These are phyloP conservation scores for Podila minutissima DNA, from an alignment of 192 early-diverging fungal species.

Conservation along the genomic window DNA sequence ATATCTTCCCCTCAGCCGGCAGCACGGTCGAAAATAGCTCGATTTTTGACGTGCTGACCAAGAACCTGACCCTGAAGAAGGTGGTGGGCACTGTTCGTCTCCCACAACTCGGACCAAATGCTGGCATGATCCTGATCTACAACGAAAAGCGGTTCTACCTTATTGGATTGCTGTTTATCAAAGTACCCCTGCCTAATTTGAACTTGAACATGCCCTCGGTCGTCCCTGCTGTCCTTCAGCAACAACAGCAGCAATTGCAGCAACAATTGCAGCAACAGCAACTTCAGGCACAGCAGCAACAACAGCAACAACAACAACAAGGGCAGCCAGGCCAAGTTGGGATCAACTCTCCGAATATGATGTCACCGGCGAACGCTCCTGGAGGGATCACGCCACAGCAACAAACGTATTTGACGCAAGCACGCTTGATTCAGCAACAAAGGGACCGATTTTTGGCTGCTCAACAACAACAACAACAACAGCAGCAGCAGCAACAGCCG, in stretches of 20 bases:
- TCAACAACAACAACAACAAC: conserved; percentile 15
- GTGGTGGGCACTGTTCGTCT: conserved; percentile 36
- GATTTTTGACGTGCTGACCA: conserved; percentile 33
- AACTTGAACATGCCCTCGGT: background rate
- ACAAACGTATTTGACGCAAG: conserved; percentile 25
- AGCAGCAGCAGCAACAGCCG: conserved; percentile 25
- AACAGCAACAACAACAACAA: conserved; percentile 9
- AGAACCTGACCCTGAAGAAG: conserved; percentile 28
- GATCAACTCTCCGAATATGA: conserved; percentile 17
- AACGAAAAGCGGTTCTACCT: conserved; percentile 41
- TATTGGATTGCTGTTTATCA: conserved; percentile 38
- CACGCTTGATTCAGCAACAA: conserved; percentile 38
- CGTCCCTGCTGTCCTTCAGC: background rate
- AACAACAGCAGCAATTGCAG: conserved; percentile 20
- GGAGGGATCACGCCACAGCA: conserved; percentile 20
- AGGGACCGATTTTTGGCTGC: conserved; percentile 7
- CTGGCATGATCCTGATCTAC: conserved; percentile 47
- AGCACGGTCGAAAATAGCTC: conserved; percentile 39
- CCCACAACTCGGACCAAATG: conserved; percentile 36
- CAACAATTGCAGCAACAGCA: conserved; percentile 10
- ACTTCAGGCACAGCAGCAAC: conserved; percentile 4
- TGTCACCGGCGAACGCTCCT: conserved; percentile 17
- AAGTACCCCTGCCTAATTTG: conserved; percentile 40
- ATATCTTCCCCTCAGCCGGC: conserved; percentile 34
- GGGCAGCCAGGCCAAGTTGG: conserved; percentile 15